These are phyloP conservation scores for Aspergillus costaricaensis DNA, from an alignment of 2,329 filamentous ascomycete genomes.

Conservation along the genomic window DNA sequence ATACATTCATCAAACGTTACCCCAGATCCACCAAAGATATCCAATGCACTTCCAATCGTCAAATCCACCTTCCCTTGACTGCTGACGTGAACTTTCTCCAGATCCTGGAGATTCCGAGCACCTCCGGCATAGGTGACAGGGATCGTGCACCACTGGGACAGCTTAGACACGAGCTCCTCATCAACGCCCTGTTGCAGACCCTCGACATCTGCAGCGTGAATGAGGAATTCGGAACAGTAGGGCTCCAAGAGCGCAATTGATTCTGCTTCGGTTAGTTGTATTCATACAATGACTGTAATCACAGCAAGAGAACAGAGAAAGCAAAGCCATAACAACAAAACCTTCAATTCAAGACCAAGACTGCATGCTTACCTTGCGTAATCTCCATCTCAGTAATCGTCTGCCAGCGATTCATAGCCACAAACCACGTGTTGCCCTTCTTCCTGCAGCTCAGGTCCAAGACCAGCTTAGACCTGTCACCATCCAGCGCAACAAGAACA, in stretches of 20 bases:
- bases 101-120: slow-evolving; percentile 77
- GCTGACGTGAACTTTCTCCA: slow-evolving; percentile 76
- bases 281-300: background rate
- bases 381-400: slow-evolving; percentile 96
- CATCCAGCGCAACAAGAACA: slow-evolving; percentile 70
- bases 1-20: slow-evolving; percentile 90
- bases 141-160: slow-evolving; percentile 84
- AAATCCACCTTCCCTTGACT: slow-evolving; percentile 83
- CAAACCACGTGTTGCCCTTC: slow-evolving; percentile 78
- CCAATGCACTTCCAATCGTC: slow-evolving; percentile 93
- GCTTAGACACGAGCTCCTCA: slow-evolving; percentile 72
- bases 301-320: background rate
- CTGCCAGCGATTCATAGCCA: slow-evolving; percentile 99
- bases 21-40: slow-evolving; percentile 88
- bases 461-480: slow-evolving; percentile 78
- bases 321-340: background rate
- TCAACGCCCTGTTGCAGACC: slow-evolving; percentile 91
- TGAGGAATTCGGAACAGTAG: slow-evolving; percentile 93
- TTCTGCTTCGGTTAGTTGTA: slow-evolving; percentile 53
- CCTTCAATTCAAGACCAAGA: background rate
- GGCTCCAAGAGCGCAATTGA: slow-evolving; percentile 80
- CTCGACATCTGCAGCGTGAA: slow-evolving; percentile 96
- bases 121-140: slow-evolving; percentile 96
- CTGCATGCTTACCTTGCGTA: slow-evolving; percentile 65
- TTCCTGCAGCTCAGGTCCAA: slow-evolving; percentile 91